Evolutionary conservation across 2,329 filamentous ascomycete genomes (phyloP), one percentile per base, ranked within the genome.

Genomic region (Fusarium miscanthi): DNA sequence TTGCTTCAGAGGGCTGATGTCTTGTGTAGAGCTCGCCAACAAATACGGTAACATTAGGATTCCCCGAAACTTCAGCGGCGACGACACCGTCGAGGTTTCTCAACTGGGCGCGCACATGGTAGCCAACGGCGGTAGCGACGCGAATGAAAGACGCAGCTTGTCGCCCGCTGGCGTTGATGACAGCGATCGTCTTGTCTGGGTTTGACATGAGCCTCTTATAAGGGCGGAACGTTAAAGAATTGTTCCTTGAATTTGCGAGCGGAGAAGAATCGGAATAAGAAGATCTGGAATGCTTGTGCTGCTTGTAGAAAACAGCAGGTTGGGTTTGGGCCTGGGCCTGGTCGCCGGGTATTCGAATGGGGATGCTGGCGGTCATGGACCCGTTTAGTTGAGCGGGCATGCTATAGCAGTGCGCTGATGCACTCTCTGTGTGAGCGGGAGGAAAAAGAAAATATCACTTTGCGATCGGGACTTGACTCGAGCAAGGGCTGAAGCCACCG

Each of bases 61-160:
- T 90, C 40, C 87, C 88, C 38, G 91, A 89, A 43, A 98, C 92
- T 82, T 98, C 96, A 66, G 93, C 91, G 42, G 95, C 94, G 63
- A 98, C 94, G 54, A 97, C 89, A 61, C 94, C 94, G 78, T 96
- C 93, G 71, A 93, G 89, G 77, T 94, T 95, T 78, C 94, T 90
- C 81, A 98, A 88, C 84, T 98, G 96, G 35, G 95, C 96, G 78
- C 94, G 93, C 63, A 99, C 95, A 81, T 92, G 90, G 86, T 96
- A 98, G 74, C 96, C 96, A 62, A 98, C 92, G 67, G 96, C 96
- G 48, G 94, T 94, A 64, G 95, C 95, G 80, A 97, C 94, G 75
- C 96, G 93, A 77, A 98, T 96, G 78, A 99, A 91, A 66, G 95
- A 98, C 65, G 95, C 95, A 73, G 95, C 94, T 86, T 99, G 96